phyloP scores from a whole-genome alignment of 805 yeast genomes.

The Metschnikowia noctiluminum region DNA sequence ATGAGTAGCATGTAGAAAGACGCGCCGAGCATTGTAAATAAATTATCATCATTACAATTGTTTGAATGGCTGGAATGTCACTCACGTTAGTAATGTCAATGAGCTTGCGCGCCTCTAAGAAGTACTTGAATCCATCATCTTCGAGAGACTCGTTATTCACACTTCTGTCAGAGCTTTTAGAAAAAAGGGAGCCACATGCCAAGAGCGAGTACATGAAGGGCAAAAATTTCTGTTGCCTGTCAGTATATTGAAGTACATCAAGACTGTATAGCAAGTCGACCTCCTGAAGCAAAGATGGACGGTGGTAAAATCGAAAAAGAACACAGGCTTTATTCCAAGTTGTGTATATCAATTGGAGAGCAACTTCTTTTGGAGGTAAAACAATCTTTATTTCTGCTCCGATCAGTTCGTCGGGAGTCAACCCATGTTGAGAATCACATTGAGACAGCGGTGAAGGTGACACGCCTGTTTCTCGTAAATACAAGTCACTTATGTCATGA shows the following conservation, averaged over 20 bases:
- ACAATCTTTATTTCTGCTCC: constrained; percentile 57
- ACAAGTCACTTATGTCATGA: constrained; percentile 28
- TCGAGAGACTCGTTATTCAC: constrained; percentile 43
- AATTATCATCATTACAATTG: constrained; percentile 80
- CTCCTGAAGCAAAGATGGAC: constrained; percentile 75
- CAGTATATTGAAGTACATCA: constrained; percentile 68
- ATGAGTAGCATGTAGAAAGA: constrained; percentile 81
- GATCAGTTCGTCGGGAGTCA: constrained; percentile 25
- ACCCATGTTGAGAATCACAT: constrained; percentile 7
- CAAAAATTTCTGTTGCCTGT: constrained; percentile 68
- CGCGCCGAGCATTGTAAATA: constrained; percentile 88
- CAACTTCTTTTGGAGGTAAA: constrained; percentile 72
- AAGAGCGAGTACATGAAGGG: constrained; percentile 83
- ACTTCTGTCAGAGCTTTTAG: constrained; percentile 30
- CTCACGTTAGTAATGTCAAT: constrained; percentile 83
- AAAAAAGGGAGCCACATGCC: constrained; percentile 83
- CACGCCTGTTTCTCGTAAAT: constrained; percentile 27
- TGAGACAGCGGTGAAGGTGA: constrained; percentile 9
- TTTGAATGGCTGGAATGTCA: constrained; percentile 78
- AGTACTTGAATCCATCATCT: constrained; percentile 78
- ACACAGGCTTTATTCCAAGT: constrained; percentile 89
- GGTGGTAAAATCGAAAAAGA: constrained; percentile 77
- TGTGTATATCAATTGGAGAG: constrained; percentile 64
- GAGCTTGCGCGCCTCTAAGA: constrained; percentile 73
- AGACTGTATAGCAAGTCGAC: constrained; percentile 72